Percentiles rank a stretch among this genome's conserved stretches.
phyloP scores from a whole-genome alignment of 139 green algal genomes.

The Ettlia oleoabundans region DNA sequence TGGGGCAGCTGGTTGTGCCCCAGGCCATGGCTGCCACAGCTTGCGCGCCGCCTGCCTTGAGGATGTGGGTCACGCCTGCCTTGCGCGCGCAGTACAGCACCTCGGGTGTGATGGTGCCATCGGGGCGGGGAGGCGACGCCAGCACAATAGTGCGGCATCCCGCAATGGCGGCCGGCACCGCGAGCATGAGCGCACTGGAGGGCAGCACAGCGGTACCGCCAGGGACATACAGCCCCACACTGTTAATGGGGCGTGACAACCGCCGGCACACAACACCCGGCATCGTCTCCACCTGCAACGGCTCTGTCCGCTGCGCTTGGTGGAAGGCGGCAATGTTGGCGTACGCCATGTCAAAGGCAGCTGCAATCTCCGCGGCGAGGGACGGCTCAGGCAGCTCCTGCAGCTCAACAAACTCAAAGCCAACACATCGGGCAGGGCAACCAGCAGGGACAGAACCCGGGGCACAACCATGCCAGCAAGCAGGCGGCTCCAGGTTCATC shows the following conservation, averaged over 20 bases:
- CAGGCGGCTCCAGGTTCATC: too few species aligned
- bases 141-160: constrained; percentile 95
- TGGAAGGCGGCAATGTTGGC: constrained; percentile 97
- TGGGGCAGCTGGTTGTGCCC: constrained; percentile 92
- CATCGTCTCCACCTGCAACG: constrained; percentile 92
- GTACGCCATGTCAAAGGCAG: constrained; percentile 94
- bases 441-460: too few species aligned
- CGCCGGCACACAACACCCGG: constrained; percentile 90
- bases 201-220: constrained; percentile 97
- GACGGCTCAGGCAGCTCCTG: constrained; percentile 79
- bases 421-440: background rate
- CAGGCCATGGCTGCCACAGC: constrained; percentile 97
- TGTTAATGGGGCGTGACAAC: constrained; percentile 69
- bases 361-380: constrained; percentile 73
- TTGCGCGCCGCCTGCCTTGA: constrained; percentile 94
- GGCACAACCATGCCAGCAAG: too few species aligned
- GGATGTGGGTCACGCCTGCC: constrained; percentile 95
- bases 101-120: constrained; percentile 81
- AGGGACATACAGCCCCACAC: constrained; percentile 97
- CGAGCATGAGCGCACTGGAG: constrained; percentile 95
- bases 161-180: constrained; percentile 87
- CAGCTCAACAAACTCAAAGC: too few species aligned
- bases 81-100: constrained; percentile 97
- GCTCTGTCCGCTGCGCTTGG: constrained; percentile 73
- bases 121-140: constrained; percentile 89